Evolutionary conservation across 1,284 basidiomycete genomes (phyloP).

Genomic region (Chalciporus piperatoides): DNA sequence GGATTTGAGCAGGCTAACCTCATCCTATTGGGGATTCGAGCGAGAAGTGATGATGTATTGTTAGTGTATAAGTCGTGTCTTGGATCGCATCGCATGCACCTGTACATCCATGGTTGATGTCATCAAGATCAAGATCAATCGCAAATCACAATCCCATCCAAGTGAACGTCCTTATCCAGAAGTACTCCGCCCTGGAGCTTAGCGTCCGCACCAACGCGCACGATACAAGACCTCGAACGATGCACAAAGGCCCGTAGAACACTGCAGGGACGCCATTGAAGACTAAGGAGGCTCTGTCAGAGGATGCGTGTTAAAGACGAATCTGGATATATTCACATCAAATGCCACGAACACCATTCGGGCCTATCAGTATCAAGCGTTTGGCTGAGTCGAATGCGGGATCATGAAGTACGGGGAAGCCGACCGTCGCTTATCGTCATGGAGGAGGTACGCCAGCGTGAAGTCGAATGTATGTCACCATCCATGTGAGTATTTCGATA

Average conservation of each 20-base stretch:
- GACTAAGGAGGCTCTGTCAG: no score
- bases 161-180: neutral
- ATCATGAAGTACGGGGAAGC: no score
- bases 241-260: no score
- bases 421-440: no score
- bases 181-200: neutral
- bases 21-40: neutral
- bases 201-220: neutral
- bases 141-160: neutral
- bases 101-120: neutral
- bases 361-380: neutral
- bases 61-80: slow-evolving; percentile 9
- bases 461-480: no score
- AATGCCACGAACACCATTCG: neutral
- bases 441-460: no score
- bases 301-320: neutral
- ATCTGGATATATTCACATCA: neutral
- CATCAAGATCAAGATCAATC: neutral
- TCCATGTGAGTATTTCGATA: no score
- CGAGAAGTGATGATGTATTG: slow-evolving; percentile 19
- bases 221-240: no score
- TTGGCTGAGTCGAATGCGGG: neutral
- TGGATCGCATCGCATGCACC: neutral
- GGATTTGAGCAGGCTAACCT: slow-evolving; percentile 29
- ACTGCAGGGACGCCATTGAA: no score